Conservation (phyloP, 495 filamentous ascomycete species). For the Tuber aestivum region DNA sequence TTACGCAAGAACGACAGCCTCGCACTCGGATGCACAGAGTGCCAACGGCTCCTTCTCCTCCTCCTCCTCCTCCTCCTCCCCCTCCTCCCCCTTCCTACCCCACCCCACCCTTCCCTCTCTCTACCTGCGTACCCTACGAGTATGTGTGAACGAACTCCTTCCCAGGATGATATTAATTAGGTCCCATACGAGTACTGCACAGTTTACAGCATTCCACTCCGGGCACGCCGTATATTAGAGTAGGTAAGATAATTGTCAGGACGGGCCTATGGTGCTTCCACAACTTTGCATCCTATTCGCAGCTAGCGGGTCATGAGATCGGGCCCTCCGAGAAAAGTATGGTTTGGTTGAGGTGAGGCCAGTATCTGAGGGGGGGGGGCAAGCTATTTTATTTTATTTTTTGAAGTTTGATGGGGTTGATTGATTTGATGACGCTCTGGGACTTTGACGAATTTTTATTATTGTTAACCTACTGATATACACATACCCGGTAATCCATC, state of each 20-base stretch:
- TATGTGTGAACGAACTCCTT: neutral
- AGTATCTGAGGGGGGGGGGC: neutral
- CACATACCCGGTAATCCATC: conserved; percentile 1
- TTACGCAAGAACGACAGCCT: neutral
- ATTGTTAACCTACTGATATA: conserved; percentile 1
- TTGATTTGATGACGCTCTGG: neutral
- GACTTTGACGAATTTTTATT: conserved; percentile 5
- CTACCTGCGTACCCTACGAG: neutral
- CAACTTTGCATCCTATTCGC: neutral
- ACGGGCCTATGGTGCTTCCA: neutral
- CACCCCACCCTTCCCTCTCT: neutral
- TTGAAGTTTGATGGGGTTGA: neutral
- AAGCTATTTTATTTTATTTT: neutral
- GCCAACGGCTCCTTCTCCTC: neutral
- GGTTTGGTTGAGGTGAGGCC: neutral
- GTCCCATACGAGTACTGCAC: neutral
- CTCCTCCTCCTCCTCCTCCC: neutral
- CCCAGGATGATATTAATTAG: conserved; percentile 1
- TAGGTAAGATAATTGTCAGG: neutral
- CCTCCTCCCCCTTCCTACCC: neutral
- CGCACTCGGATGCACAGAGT: neutral
- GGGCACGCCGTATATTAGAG: neutral
- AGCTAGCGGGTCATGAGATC: neutral
- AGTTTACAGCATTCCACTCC: conserved; percentile 2
- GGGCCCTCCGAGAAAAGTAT: neutral